These are phyloP conservation scores for Yamadazyma endophytica DNA, from an alignment of 805 yeast genomes.

Conservation along the genomic window DNA sequence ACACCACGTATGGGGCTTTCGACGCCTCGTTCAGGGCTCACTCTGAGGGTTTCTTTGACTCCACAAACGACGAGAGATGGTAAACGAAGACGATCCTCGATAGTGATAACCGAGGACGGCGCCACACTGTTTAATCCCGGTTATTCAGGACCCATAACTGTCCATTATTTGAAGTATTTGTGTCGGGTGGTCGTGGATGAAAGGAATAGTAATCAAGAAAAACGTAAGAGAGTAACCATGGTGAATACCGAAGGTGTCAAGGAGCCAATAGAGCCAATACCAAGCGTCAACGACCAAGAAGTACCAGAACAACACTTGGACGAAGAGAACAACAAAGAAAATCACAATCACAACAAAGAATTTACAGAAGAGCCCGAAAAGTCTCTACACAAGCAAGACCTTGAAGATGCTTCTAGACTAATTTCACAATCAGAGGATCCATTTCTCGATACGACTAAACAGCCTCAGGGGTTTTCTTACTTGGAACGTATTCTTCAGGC, in stretches of 20 bases:
- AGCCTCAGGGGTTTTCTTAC: slow-evolving; percentile 18
- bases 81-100: slow-evolving; percentile 23
- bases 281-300: slow-evolving; percentile 1
- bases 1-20: too few species aligned
- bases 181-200: slow-evolving; percentile 23
- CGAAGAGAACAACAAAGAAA: background rate
- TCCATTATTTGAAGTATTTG: slow-evolving; percentile 31
- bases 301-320: background rate
- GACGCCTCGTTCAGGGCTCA: too few species aligned
- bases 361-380: slow-evolving; percentile 1
- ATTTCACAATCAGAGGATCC: slow-evolving; percentile 1
- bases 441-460: slow-evolving; percentile 1
- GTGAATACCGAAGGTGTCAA: slow-evolving; percentile 2
- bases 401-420: background rate
- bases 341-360: background rate
- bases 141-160: slow-evolving; percentile 34
- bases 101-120: slow-evolving; percentile 18
- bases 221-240: background rate
- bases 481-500: slow-evolving; percentile 27
- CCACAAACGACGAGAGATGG: too few species aligned
- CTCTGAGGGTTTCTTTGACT: too few species aligned
- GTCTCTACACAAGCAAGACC: slow-evolving; percentile 1
- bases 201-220: too few species aligned
- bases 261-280: slow-evolving; percentile 1
- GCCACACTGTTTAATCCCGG: slow-evolving; percentile 21